Evolutionary conservation across 805 yeast genomes (phyloP).

Genomic region (baker's yeast (Saccharomyces cerevisiae)): DNA sequence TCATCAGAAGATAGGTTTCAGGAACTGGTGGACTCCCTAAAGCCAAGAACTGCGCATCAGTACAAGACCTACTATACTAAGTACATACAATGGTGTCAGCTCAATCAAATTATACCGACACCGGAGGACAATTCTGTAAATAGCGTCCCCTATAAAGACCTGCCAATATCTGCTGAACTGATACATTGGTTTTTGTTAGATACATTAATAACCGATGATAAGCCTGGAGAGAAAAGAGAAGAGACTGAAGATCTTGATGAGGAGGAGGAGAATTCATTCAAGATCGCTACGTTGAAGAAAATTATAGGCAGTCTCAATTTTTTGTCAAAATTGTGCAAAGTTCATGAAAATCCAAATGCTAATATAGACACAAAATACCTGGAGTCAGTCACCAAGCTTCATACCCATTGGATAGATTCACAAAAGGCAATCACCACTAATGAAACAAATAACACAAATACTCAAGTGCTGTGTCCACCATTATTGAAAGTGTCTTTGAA

Average conservation of each 20-base stretch:
- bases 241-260: neutral
- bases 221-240: neutral
- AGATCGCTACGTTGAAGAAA: constrained; percentile 16
- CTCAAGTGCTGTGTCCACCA: constrained; percentile 2
- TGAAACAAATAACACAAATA: neutral
- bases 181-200: constrained; percentile 25
- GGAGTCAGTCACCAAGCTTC: constrained; percentile 15
- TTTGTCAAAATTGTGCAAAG: constrained; percentile 14
- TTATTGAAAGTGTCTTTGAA: constrained; percentile 22
- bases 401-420: constrained; percentile 7
- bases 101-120: constrained; percentile 6
- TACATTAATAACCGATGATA: constrained; percentile 7
- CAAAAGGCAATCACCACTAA: neutral
- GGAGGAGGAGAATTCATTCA: constrained; percentile 7
- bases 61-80: constrained; percentile 23
- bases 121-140: constrained; percentile 1
- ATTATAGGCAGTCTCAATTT: constrained; percentile 20
- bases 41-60: constrained; percentile 24
- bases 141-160: constrained; percentile 9
- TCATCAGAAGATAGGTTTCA: constrained; percentile 6
- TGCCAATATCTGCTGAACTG: constrained; percentile 19
- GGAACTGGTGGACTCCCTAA: constrained; percentile 17
- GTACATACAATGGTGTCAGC: constrained; percentile 24
- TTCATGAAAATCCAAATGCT: constrained; percentile 12
- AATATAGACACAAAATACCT: constrained; percentile 18